phyloP scores from a whole-genome alignment of 768 basidiomycete genomes.

The Pleurotus tuber-regium region DNA sequence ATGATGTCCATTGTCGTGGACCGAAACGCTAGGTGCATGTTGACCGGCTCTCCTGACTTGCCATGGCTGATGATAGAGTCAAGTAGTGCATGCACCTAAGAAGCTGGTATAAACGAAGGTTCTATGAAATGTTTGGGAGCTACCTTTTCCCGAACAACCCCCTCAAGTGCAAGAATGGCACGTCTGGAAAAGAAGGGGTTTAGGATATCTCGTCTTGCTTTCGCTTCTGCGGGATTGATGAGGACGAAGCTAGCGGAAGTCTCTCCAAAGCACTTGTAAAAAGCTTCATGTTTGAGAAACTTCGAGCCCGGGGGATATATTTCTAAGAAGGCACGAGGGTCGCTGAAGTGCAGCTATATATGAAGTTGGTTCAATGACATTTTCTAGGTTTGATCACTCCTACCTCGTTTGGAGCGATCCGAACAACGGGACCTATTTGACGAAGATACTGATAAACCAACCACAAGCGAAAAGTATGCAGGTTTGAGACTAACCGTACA shows the following conservation, averaged over 20 bases:
- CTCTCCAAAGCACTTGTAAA: slow-evolving; percentile 37
- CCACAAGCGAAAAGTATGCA: too few species aligned
- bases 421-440: slow-evolving; percentile 36
- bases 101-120: not conserved
- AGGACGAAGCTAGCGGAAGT: slow-evolving; percentile 35
- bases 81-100: slow-evolving; percentile 25
- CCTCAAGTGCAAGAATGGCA: slow-evolving; percentile 35
- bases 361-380: not conserved
- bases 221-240: slow-evolving; percentile 31
- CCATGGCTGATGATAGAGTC: slow-evolving; percentile 27
- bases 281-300: slow-evolving; percentile 31
- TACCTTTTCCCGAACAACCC: slow-evolving; percentile 32
- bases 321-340: slow-evolving; percentile 35
- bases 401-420: slow-evolving; percentile 40
- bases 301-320: slow-evolving; percentile 37
- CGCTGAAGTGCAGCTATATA: slow-evolving; percentile 40
- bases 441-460: too few species aligned
- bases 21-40: slow-evolving; percentile 38
- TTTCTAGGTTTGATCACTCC: slow-evolving; percentile 10
- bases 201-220: slow-evolving; percentile 31
- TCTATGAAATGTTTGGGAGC: not conserved
- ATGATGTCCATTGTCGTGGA: slow-evolving; percentile 38
- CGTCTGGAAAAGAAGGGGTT: slow-evolving; percentile 38
- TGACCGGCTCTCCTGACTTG: slow-evolving; percentile 26
- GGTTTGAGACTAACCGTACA: too few species aligned